Percentiles rank a stretch among this genome's conserved stretches.
Conservation (phyloP, 768 basidiomycete genomes). For the Boletus eberwhitei region DNA sequence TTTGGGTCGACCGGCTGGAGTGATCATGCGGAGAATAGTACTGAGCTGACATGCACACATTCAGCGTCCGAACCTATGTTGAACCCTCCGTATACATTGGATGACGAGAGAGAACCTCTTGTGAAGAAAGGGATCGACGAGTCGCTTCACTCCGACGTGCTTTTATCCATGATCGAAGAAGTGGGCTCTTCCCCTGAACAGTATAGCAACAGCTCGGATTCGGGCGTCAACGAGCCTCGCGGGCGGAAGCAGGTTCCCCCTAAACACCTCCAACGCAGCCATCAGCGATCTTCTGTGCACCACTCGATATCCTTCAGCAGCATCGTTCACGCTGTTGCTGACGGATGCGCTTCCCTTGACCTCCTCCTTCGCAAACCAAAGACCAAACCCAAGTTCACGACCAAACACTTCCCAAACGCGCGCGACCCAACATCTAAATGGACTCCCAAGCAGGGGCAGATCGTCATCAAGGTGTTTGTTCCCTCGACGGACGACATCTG, state of each 20-base stretch:
- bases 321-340: constrained; percentile 13
- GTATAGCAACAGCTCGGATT: not conserved
- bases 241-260: not conserved
- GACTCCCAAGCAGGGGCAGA: constrained; percentile 33
- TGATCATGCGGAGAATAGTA: not conserved
- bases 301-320: constrained; percentile 16
- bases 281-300: constrained; percentile 11
- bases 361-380: constrained; percentile 15
- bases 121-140: constrained; percentile 4
- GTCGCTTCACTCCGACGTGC: constrained; percentile 11
- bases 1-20: not conserved
- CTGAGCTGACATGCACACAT: not conserved
- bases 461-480: constrained; percentile 39
- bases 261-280: not conserved
- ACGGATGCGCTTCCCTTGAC: constrained; percentile 16
- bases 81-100: not conserved
- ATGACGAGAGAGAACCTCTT: constrained; percentile 5
- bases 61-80: constrained; percentile 15
- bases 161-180: constrained; percentile 14
- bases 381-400: not conserved
- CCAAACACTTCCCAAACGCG: not conserved
- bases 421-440: constrained; percentile 19
- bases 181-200: not conserved
- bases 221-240: not conserved
- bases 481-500: constrained; percentile 40